These are phyloP conservation scores for Ophiorrhiza pumila DNA, from an alignment of 257 asterid genomes.

Conservation along the genomic window DNA sequence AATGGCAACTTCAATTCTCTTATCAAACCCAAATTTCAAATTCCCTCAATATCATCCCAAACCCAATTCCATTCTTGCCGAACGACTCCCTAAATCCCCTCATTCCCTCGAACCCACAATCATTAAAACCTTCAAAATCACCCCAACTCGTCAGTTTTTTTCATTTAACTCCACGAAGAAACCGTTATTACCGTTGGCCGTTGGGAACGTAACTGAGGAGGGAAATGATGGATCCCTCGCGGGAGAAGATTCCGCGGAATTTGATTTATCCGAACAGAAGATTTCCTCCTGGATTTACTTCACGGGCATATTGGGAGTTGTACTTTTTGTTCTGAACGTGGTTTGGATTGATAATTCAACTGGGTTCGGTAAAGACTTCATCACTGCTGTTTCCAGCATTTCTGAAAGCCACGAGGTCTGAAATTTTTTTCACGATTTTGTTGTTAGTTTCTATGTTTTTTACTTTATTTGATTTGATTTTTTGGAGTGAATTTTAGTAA, in stretches of 20 bases:
- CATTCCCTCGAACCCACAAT: neutral
- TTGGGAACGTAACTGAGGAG: conserved; percentile 43
- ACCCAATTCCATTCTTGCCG: conserved; percentile 10
- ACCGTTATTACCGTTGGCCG: conserved; percentile 12
- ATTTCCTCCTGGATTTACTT: conserved; percentile 82
- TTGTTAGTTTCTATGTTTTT: neutral
- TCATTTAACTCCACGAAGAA: neutral
- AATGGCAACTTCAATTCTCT: conserved; percentile 29
- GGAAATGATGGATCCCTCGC: conserved; percentile 42
- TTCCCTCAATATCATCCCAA: conserved; percentile 10
- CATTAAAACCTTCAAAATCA: neutral
- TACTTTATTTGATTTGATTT: neutral
- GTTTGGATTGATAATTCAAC: conserved; percentile 82
- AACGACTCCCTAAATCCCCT: neutral
- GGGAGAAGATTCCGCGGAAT: conserved; percentile 90
- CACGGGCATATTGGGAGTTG: conserved; percentile 56
- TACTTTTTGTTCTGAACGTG: conserved; percentile 59
- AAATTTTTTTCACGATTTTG: neutral
- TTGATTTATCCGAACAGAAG: conserved; percentile 62
- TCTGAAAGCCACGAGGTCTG: conserved; percentile 82
- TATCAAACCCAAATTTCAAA: conserved; percentile 15
- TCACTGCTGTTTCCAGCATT: conserved; percentile 55
- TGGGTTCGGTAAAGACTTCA: conserved; percentile 71
- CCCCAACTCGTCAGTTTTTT: neutral
- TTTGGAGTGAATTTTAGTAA: too few species aligned